phyloP scores from a whole-genome alignment of 148 eudicot species.

The Vaccinium darrowii region DNA sequence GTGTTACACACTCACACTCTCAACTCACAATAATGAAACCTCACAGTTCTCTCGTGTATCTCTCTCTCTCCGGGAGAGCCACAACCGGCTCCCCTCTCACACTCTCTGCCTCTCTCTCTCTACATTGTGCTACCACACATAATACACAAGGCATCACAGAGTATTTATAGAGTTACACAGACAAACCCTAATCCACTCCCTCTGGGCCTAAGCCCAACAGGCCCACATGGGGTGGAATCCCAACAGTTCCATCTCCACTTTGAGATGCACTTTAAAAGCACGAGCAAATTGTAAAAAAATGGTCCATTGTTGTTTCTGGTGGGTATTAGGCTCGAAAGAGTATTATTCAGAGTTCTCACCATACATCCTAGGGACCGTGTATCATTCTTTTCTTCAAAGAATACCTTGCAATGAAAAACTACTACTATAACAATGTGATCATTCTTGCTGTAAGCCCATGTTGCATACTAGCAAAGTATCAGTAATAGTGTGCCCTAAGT shows the following conservation, averaged over 20 bases:
- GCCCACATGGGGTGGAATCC: too few species aligned
- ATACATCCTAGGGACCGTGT: not conserved
- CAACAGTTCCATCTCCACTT: not conserved
- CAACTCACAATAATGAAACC: too few species aligned
- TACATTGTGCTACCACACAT: too few species aligned
- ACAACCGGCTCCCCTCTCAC: too few species aligned
- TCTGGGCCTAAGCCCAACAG: too few species aligned
- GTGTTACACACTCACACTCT: too few species aligned
- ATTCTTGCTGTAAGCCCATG: not conserved
- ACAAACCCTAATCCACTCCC: too few species aligned
- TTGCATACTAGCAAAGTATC: not conserved
- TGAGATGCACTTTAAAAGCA: not conserved
- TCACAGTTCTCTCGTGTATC: too few species aligned
- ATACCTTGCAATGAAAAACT: not conserved
- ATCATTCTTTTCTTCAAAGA: not conserved
- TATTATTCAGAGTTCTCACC: not conserved
- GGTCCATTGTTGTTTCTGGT: not conserved
- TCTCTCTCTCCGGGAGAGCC: too few species aligned
- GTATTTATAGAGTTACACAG: too few species aligned
- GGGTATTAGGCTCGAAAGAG: not conserved
- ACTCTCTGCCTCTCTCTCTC: too few species aligned
- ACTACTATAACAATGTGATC: not conserved
- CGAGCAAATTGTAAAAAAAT: not conserved
- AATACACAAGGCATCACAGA: too few species aligned
- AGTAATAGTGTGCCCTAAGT: not conserved